Evolutionary conservation across 148 eudicot species (phyloP), one percentile per base, ranked within the genome.

Genomic region (Agrostemma githago): DNA sequence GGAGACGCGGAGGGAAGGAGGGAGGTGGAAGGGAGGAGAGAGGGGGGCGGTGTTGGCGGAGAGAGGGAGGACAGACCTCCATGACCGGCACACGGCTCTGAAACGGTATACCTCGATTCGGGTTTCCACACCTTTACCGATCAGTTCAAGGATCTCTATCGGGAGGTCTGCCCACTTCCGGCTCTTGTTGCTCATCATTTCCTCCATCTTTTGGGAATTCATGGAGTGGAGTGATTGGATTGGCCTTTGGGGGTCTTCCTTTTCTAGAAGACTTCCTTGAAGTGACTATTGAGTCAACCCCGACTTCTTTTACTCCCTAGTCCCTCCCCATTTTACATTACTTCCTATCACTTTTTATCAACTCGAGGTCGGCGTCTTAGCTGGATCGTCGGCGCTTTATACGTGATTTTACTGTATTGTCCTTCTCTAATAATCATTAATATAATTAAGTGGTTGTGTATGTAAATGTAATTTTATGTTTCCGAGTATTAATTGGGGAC

Each of bases 31-130:
- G 59, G 40, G 10, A 20, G 59, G 42, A 11, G 4, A 69, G 5
- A 42, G 39, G 20, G 17, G 12, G 40, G 40, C 26, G 12, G 0
- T 69, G 59, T 15, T 53, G 59, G 12, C 48, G 16, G 77, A 63
- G 34, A 74, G 70, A 15, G 70, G 46, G 68, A 74, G 15, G 10
- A 66, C 70, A 5, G 70, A 63, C 61, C 77, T 63, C 77, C 77
- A 74, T 51, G 77, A 48, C 6, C 9, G 34, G 62, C 77, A 74
- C 6, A 74, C 41, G 7, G 77, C 44, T 74, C 62, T 16, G 59
- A 62, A 64, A 7, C 62, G 77, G 46, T 21, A 64, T 2, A 63
- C 46, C 4, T 63, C 43, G 3, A 69, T 11, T 0, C 72, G 72
- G 3, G 57, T 69, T 21, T 74, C 46, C 16, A 74, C 70, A 5